These are phyloP conservation scores for Dioscorea alata DNA, from an alignment of 106 monocot genomes.

Conservation along the genomic window DNA sequence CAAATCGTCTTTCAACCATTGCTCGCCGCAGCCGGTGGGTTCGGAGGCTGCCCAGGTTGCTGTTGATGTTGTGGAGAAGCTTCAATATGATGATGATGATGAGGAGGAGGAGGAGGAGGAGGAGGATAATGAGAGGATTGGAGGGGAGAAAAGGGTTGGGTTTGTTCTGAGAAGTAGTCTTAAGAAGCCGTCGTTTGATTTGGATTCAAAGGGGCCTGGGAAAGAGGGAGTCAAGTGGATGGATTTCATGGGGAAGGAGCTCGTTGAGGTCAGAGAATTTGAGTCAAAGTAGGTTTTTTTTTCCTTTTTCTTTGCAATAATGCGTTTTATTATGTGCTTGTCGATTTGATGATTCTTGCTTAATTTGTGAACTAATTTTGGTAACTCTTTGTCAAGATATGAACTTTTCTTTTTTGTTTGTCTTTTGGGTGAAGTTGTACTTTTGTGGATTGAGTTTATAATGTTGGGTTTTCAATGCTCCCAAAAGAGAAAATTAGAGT, in stretches of 20 bases:
- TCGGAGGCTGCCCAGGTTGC: slow-evolving; percentile 4
- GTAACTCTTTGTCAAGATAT: not conserved
- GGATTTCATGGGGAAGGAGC: slow-evolving; percentile 4
- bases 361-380: not conserved
- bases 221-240: slow-evolving; percentile 9
- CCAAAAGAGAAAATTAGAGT: too few species aligned
- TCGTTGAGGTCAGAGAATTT: slow-evolving; percentile 7
- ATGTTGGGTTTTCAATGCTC: too few species aligned
- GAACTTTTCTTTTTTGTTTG: not conserved
- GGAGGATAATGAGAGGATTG: slow-evolving; percentile 9
- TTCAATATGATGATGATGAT: not conserved
- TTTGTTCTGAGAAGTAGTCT: slow-evolving; percentile 40
- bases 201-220: not conserved
- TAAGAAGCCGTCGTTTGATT: slow-evolving; percentile 19
- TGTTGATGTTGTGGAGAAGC: slow-evolving; percentile 5
- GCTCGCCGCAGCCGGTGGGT: not conserved
- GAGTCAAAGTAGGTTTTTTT: not conserved
- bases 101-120: too few species aligned
- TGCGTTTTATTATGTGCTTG: not conserved
- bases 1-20: slow-evolving; percentile 7
- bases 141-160: slow-evolving; percentile 19
- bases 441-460: not conserved
- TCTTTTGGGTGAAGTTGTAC: not conserved
- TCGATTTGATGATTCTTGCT: not conserved
- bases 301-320: not conserved